These are phyloP conservation scores for Knufia petricola DNA, from an alignment of 2,329 filamentous ascomycete genomes.

Conservation along the genomic window DNA sequence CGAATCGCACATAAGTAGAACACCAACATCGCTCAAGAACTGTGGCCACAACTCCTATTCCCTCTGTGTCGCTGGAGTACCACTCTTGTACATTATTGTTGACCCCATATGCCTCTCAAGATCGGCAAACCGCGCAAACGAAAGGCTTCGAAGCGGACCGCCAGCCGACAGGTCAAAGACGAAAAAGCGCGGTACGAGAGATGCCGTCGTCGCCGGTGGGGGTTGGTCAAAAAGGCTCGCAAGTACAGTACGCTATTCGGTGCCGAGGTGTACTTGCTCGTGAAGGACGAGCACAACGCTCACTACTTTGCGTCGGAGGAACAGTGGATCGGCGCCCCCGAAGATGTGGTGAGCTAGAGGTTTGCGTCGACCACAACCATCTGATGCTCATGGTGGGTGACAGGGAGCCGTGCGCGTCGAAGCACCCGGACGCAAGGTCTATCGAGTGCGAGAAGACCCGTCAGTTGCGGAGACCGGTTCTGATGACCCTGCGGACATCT, in stretches of 20 bases:
- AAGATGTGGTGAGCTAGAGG: constrained; percentile 2
- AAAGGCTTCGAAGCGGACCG: background rate
- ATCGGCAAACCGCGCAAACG: background rate
- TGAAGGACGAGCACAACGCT: constrained; percentile 3
- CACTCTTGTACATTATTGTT: constrained; percentile 4
- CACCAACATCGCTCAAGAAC: constrained; percentile 2
- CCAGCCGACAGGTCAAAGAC: constrained; percentile 3
- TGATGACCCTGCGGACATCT: background rate
- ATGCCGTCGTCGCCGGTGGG: constrained; percentile 1
- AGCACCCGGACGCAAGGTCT: constrained; percentile 3
- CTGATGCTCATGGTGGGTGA: constrained; percentile 2
- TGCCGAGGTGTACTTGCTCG: background rate
- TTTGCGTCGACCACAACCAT: background rate
- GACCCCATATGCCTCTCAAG: constrained; percentile 2
- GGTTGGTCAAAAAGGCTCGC: background rate
- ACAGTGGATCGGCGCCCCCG: constrained; percentile 2
- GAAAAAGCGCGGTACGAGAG: constrained; percentile 4
- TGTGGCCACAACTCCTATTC: background rate
- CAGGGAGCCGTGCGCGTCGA: constrained; percentile 2
- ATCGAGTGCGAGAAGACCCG: constrained; percentile 1
- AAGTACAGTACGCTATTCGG: background rate
- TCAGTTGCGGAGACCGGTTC: constrained; percentile 1
- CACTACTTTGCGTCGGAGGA: constrained; percentile 2
- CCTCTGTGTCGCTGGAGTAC: background rate
- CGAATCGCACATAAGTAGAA: no score